phyloP scores from a whole-genome alignment of 306 rosid species.

The Chamaecrista fasciculata region DNA sequence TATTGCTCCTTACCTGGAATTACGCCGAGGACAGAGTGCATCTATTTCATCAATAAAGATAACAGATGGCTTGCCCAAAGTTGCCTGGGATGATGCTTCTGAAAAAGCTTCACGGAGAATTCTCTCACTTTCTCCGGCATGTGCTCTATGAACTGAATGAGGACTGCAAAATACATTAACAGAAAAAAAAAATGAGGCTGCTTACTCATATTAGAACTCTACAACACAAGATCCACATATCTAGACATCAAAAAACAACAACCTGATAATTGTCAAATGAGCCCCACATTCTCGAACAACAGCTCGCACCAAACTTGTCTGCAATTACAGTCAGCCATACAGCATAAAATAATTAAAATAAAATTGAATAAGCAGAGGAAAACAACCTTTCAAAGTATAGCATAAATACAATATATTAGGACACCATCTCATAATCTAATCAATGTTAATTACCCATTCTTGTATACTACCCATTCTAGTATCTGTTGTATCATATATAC shows the following conservation, averaged over 20 bases:
- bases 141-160: conserved; percentile 65
- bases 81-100: conserved; percentile 60
- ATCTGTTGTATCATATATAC: too few species aligned
- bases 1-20: conserved; percentile 57
- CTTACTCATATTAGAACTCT: neutral
- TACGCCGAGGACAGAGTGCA: conserved; percentile 82
- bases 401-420: neutral
- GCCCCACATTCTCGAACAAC: conserved; percentile 85
- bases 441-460: neutral
- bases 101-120: conserved; percentile 75
- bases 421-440: neutral
- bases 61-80: conserved; percentile 63
- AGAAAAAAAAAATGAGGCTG: conserved; percentile 22
- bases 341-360: neutral
- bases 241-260: conserved; percentile 8
- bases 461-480: too few species aligned
- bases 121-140: conserved; percentile 84
- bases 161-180: conserved; percentile 57
- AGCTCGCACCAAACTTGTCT: conserved; percentile 92
- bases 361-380: conserved; percentile 10
- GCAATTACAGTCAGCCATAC: conserved; percentile 1
- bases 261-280: conserved; percentile 71
- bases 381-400: neutral
- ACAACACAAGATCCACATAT: neutral
- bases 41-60: conserved; percentile 89